Base-by-base conservation (phyloP, 352 stramenopile species). In the Hyaloperonospora arabidopsidis region DNA sequence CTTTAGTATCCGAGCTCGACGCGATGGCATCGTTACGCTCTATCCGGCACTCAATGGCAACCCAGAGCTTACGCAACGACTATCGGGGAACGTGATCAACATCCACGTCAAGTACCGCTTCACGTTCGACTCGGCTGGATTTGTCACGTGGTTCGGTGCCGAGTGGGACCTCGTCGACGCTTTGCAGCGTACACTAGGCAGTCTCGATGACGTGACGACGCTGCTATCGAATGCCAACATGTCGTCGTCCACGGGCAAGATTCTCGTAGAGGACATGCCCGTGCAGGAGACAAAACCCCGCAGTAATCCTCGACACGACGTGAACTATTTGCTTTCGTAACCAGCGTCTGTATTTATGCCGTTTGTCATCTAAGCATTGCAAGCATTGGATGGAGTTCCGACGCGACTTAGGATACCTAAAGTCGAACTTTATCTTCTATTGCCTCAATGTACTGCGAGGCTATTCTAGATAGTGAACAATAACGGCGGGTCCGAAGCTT, bases 121-220 rank as follows among this genome's bases (percentile, higher is more conserved):
- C 57, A 60, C 74, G 11, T 84, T 87, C 52, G 72, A 77, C 23
- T 28, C 43, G 8, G 23, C 22, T 22, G 72, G 71, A 21, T 18
- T 54, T 22, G 45, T 79, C 41, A 85, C 39, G 34, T 86, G 70
- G 72, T 70, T 84, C 29, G 74, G 71, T 34, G 65, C 67, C 2
- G 70, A 87, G 29, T 70, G 75, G 59, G 75, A 86, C 58, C 74
- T 84, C 38, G 64, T 87, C 4, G 29, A 44, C 2, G 74, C 68
- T 0, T 57, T 88, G 28, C 67, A 84, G 17, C 52, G 54, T 11
- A 35, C 65, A 10, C 54, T 86, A 4, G 72, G 69, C 1, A 67
- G 55, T 39, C 56, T 88, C 8, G 44, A 46, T 2, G 72, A 73
- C 22, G 74, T 79, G 1, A 57, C 61, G 2, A 40, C 53, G 21